Percentiles rank a stretch among this genome's conserved stretches.
phyloP scores from a whole-genome alignment of 345 rosid genomes.

The Tarenaya hassleriana region DNA sequence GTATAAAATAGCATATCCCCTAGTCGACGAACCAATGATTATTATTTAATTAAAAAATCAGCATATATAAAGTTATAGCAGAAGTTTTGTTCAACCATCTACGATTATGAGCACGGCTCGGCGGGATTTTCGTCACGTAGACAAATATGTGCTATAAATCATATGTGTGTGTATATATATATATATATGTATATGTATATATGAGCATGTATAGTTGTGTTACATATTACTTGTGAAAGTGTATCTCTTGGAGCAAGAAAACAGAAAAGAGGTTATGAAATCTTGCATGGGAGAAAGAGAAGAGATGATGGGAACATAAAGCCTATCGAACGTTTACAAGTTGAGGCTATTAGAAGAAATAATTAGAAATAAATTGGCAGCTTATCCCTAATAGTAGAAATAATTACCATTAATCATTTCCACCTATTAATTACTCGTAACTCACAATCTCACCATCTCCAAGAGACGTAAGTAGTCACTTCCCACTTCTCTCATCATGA shows the following conservation, averaged over 20 bases:
- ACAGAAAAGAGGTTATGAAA: slow-evolving; percentile 14
- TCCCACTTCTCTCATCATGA: slow-evolving; percentile 10
- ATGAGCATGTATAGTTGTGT: no score
- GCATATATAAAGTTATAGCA: no score
- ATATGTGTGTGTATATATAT: no score
- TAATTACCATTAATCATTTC: slow-evolving; percentile 21
- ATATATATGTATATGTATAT: no score
- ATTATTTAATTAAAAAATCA: no score
- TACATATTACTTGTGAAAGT: background rate
- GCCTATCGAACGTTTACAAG: slow-evolving; percentile 23
- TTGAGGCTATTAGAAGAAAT: slow-evolving; percentile 17
- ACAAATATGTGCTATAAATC: no score
- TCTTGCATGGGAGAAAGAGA: slow-evolving; percentile 18
- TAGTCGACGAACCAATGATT: no score
- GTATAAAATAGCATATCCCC: no score
- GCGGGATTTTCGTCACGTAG: no score
- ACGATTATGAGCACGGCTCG: no score
- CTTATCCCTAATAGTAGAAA: slow-evolving; percentile 13
- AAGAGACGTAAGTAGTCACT: slow-evolving; percentile 21
- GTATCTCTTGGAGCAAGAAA: slow-evolving; percentile 14
- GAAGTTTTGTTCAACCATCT: no score
- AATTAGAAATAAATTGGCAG: slow-evolving; percentile 1
- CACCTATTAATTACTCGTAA: slow-evolving; percentile 19
- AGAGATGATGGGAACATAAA: slow-evolving; percentile 15
- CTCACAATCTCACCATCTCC: slow-evolving; percentile 25